phyloP scores from a whole-genome alignment of 805 yeast species.

The Cyberlindnera xishuangbannaensis region DNA sequence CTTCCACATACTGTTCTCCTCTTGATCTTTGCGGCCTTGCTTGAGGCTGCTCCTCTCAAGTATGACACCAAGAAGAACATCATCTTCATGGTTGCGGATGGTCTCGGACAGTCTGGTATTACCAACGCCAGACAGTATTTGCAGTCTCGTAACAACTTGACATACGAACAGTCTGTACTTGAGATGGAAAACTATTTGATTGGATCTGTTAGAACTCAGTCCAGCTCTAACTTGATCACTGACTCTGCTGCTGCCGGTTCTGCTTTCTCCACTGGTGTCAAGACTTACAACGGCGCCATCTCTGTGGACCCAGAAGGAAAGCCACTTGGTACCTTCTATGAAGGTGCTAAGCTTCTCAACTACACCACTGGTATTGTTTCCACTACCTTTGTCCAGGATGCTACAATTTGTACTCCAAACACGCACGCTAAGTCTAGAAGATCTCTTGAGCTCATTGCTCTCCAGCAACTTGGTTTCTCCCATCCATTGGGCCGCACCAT shows the following conservation, averaged over 20 bases:
- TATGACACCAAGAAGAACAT: slow-evolving; percentile 54
- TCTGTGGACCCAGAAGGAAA: slow-evolving; percentile 62
- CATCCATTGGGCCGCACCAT: slow-evolving; percentile 74
- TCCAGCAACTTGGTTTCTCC: slow-evolving; percentile 69
- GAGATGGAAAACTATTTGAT: slow-evolving; percentile 61
- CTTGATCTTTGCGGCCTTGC: slow-evolving; percentile 19
- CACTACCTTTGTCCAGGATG: slow-evolving; percentile 87
- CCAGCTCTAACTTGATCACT: slow-evolving; percentile 69
- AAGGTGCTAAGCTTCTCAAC: slow-evolving; percentile 77
- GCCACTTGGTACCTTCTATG: slow-evolving; percentile 84
- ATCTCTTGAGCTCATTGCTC: slow-evolving; percentile 78
- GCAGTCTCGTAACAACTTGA: slow-evolving; percentile 45
- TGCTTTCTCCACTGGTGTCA: slow-evolving; percentile 77
- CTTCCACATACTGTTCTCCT: slow-evolving; percentile 20
- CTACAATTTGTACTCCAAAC: slow-evolving; percentile 87
- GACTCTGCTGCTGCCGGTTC: slow-evolving; percentile 98
- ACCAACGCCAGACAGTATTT: slow-evolving; percentile 71
- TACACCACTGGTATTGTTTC: slow-evolving; percentile 85
- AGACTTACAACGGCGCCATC: slow-evolving; percentile 87
- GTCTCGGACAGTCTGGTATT: slow-evolving; percentile 85
- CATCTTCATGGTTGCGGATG: slow-evolving; percentile 86
- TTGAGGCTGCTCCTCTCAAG: slow-evolving; percentile 22
- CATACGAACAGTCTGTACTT: slow-evolving; percentile 50
- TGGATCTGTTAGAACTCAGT: slow-evolving; percentile 83
- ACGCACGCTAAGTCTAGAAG: slow-evolving; percentile 68